phyloP scores from a whole-genome alignment of 2,329 filamentous ascomycete species.

The Diaporthe eres region DNA sequence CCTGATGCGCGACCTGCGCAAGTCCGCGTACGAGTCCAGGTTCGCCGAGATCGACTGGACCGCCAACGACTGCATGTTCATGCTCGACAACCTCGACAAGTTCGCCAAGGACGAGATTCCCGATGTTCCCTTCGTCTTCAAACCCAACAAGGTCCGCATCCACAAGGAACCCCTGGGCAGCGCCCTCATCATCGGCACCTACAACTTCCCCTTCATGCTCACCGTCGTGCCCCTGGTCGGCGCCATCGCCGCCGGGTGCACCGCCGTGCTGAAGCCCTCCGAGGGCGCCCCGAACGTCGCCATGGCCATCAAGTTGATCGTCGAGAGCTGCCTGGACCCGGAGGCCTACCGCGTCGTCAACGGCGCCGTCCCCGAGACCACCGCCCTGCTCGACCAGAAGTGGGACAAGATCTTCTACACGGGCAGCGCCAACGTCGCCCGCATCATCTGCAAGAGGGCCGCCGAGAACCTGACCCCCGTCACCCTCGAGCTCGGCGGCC shows the following conservation, averaged over 20 bases:
- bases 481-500: conserved; percentile 89
- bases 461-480: conserved; percentile 91
- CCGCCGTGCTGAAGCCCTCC: conserved; percentile 90
- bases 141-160: conserved; percentile 79
- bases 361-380: conserved; percentile 84
- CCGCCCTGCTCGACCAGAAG: conserved; percentile 85
- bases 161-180: conserved; percentile 90
- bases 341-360: conserved; percentile 84
- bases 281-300: conserved; percentile 84
- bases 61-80: conserved; percentile 85
- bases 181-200: conserved; percentile 89
- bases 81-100: conserved; percentile 81
- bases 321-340: conserved; percentile 82
- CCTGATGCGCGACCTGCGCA: conserved; percentile 82
- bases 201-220: conserved; percentile 93
- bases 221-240: conserved; percentile 85
- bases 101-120: conserved; percentile 86
- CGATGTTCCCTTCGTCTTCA: conserved; percentile 78
- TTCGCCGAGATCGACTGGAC: conserved; percentile 83
- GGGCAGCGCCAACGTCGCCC: conserved; percentile 82
- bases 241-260: conserved; percentile 93
- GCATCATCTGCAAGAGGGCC: conserved; percentile 90
- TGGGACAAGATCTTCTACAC: conserved; percentile 99
- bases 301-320: conserved; percentile 83
- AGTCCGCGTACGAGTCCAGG: conserved; percentile 81